Base-by-base conservation (phyloP, 495 filamentous ascomycete species). In the Cudoniella acicularis region DNA sequence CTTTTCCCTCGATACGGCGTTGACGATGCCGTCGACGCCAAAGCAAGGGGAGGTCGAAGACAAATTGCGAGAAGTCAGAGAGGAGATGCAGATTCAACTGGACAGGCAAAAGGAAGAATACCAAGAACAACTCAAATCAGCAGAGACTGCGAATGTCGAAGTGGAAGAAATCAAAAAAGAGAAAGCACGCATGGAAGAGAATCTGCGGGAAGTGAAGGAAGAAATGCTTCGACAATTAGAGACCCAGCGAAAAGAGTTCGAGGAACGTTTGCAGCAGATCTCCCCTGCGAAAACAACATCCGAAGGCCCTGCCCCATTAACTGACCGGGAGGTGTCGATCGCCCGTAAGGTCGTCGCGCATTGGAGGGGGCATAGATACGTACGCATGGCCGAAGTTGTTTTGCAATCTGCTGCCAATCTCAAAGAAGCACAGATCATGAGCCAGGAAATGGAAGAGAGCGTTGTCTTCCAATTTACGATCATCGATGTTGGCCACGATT, bases 341-440 rank as follows among this genome's bases (percentile, higher is more conserved):
- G 91, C 89, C n/a, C 81, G 77, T 52, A 74, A 72, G 27, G 81
- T 83, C 3, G 77, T 87, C 54, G 72, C 78, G 62, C 88, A 88
- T 60, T 99, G 94, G 94, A 83, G 86, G 48, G 79, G 88, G 64
- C 85, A 90, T 27, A 91, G 86, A 63, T 96, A 95, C 63, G 89
- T 98, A 50, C 86, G 86, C 53, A 96, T 99, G 89, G 91, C 92
- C n/a, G 94, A 97, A 70, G 85, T 87, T 13, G 84, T 98, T 25
- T 71, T 98, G 22, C 90, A 95, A 63, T 84, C 95, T 72, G 93
- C 93, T 8, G 84, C 88, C 11, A 83, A 83, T 36, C 73, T 98
- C 42, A 98, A 98, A 71, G 94, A 98, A 70, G 95, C 93, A 2
- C 94, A 98, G 69, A 85, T 98, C 50, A 93, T 98, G 89, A 97